These are phyloP conservation scores for Claviceps sp. DNA, from an alignment of 2,329 filamentous ascomycete species.

Conservation along the genomic window DNA sequence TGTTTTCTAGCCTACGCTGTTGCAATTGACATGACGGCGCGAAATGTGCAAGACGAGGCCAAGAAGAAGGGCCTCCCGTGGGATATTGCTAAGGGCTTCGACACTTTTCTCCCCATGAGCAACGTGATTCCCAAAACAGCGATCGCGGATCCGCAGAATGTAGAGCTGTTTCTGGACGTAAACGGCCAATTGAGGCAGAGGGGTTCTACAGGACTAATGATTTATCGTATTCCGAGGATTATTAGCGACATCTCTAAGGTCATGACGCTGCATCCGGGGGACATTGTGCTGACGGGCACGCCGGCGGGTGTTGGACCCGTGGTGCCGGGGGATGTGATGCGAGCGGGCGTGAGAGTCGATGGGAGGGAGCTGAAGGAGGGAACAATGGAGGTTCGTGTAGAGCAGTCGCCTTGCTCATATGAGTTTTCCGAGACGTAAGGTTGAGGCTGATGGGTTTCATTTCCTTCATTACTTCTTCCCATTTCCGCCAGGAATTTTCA, in stretches of 20 bases:
- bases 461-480: too few species aligned
- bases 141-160: slow-evolving; percentile 78
- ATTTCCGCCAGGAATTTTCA: too few species aligned
- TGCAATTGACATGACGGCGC: slow-evolving; percentile 92
- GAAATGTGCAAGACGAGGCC: slow-evolving; percentile 89
- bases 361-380: slow-evolving; percentile 79
- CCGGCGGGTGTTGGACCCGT: slow-evolving; percentile 90
- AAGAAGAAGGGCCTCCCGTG: slow-evolving; percentile 92
- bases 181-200: slow-evolving; percentile 67
- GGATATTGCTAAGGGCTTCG: slow-evolving; percentile 94
- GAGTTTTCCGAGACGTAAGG: slow-evolving; percentile 58
- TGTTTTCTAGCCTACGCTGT: slow-evolving; percentile 58
- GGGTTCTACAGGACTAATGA: slow-evolving; percentile 87
- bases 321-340: slow-evolving; percentile 74
- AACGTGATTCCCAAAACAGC: slow-evolving; percentile 64
- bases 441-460: background rate
- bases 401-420: slow-evolving; percentile 67
- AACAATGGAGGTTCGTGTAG: slow-evolving; percentile 68
- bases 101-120: slow-evolving; percentile 88
- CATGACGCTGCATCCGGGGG: slow-evolving; percentile 84
- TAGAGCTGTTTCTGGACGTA: slow-evolving; percentile 74
- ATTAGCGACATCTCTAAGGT: slow-evolving; percentile 86
- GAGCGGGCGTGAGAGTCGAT: slow-evolving; percentile 63
- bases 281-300: slow-evolving; percentile 91
- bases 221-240: slow-evolving; percentile 79